Conservation (phyloP, 257 asterid genomes). For the Nicotiana tabacum region DNA sequence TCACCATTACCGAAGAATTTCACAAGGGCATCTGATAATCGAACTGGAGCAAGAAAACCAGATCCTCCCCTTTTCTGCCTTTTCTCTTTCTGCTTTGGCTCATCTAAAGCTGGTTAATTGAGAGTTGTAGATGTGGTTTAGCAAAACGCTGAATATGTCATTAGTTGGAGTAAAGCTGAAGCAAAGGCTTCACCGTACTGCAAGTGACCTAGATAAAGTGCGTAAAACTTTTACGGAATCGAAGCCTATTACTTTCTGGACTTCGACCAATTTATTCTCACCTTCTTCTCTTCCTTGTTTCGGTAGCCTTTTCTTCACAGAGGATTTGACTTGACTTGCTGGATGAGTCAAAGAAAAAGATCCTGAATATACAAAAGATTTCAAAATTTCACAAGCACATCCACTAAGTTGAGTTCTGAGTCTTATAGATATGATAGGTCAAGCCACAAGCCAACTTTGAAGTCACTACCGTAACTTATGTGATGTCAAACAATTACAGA, state of each 20-base stretch:
- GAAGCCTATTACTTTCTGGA: background rate
- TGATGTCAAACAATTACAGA: background rate
- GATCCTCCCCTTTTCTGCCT: conserved; percentile 22
- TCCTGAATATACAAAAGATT: background rate
- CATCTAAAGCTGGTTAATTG: conserved; percentile 17
- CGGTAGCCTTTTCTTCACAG: conserved; percentile 19
- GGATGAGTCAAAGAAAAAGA: background rate
- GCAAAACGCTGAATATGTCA: background rate
- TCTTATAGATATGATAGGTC: background rate
- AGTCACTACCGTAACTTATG: background rate
- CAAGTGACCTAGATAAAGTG: background rate
- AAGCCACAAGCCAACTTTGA: background rate
- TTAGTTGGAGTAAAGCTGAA: background rate
- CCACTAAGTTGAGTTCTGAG: background rate
- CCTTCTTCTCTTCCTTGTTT: conserved; percentile 32
- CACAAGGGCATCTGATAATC: conserved; percentile 29
- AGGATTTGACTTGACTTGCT: conserved; percentile 24
- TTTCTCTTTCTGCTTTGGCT: conserved; percentile 29
- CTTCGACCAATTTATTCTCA: conserved; percentile 10
- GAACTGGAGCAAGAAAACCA: conserved; percentile 32
- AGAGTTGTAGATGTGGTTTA: conserved; percentile 2
- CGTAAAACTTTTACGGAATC: background rate
- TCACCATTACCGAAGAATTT: conserved; percentile 36
- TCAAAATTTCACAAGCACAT: background rate
- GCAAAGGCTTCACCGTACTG: background rate